These are phyloP conservation scores for Daldinia caldariorum DNA, from an alignment of 495 filamentous ascomycete genomes.

Conservation along the genomic window DNA sequence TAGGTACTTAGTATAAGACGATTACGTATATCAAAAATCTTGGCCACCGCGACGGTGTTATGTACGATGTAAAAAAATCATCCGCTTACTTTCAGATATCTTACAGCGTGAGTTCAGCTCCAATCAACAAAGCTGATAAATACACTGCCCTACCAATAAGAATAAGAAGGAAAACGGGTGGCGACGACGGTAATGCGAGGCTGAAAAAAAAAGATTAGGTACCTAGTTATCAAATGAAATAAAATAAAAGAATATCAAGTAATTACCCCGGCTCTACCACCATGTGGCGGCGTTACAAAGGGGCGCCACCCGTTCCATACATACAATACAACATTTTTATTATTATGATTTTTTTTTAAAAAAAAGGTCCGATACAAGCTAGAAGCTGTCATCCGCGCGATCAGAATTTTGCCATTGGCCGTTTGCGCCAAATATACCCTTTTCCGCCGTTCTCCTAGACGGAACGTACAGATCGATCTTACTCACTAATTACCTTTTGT, in stretches of 20 bases:
- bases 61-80: too few species aligned
- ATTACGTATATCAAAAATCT: background rate
- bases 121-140: background rate
- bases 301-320: background rate
- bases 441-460: background rate
- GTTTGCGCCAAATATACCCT: conserved; percentile 7
- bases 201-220: conserved; percentile 12
- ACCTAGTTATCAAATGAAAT: background rate
- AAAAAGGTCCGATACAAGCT: conserved; percentile 34
- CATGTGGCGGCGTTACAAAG: conserved; percentile 15
- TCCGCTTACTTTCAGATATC: too few species aligned
- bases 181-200: conserved; percentile 21
- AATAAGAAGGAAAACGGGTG: background rate
- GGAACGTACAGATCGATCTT: background rate
- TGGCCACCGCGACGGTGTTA: background rate
- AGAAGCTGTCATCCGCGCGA: conserved; percentile 27
- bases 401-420: conserved; percentile 30
- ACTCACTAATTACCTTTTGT: background rate
- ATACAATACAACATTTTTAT: too few species aligned
- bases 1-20: background rate
- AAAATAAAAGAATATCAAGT: conserved; percentile 2
- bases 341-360: background rate
- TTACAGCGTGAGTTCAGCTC: background rate
- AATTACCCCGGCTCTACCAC: background rate
- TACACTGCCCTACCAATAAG: background rate